Evolutionary conservation across 495 filamentous ascomycete species (phyloP).

Genomic region (Tetracladium marchalianum): DNA sequence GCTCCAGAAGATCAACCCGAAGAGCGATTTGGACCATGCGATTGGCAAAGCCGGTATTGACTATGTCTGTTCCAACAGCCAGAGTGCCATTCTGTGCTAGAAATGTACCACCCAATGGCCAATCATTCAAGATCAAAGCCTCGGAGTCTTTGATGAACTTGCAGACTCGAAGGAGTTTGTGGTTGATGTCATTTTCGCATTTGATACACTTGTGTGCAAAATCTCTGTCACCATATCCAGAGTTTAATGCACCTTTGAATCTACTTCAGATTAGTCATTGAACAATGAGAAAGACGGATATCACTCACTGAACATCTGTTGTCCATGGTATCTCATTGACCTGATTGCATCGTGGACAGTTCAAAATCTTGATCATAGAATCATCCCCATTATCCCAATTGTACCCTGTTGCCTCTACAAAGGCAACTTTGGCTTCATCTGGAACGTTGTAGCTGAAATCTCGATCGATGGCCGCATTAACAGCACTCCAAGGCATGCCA

Average conservation of each 20-base stretch:
- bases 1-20: constrained; percentile 24
- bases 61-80: constrained; percentile 1
- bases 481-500: constrained; percentile 60
- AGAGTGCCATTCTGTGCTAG: constrained; percentile 31
- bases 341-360: constrained; percentile 46
- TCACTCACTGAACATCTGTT: constrained; percentile 18
- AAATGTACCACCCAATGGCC: constrained; percentile 44
- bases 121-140: constrained; percentile 19
- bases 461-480: constrained; percentile 56
- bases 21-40: constrained; percentile 38
- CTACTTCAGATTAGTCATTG: background rate
- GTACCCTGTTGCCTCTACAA: constrained; percentile 39
- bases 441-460: constrained; percentile 52
- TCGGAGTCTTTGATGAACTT: constrained; percentile 21
- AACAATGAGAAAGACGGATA: background rate
- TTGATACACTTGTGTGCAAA: constrained; percentile 32
- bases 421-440: constrained; percentile 32
- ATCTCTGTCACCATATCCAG: constrained; percentile 59
- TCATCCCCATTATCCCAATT: constrained; percentile 53
- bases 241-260: constrained; percentile 20
- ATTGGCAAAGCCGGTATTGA: constrained; percentile 47
- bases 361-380: constrained; percentile 32
- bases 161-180: constrained; percentile 19
- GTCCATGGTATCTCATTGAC: constrained; percentile 49
- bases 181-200: constrained; percentile 14